Evolutionary conservation across 2,329 filamentous ascomycete species (phyloP).

Genomic region (Verticillium klebahnii): DNA sequence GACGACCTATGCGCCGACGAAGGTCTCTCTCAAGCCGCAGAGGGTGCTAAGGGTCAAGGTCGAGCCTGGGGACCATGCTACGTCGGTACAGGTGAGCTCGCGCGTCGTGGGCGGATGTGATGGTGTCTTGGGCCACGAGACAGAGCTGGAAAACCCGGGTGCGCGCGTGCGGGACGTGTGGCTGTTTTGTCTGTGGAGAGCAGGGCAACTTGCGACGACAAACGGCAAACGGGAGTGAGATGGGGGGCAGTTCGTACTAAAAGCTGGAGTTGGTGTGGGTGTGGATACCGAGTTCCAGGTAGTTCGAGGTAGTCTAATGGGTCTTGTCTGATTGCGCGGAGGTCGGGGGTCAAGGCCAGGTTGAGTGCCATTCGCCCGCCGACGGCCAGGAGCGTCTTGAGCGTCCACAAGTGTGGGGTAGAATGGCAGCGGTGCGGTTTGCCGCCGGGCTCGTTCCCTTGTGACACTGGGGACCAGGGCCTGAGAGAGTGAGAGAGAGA

Average conservation of each 20-base stretch:
- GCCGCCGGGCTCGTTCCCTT: neutral
- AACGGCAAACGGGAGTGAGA: neutral
- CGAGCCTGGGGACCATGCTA: neutral
- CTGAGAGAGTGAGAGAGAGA: neutral
- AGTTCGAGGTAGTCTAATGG: neutral
- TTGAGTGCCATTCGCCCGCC: neutral
- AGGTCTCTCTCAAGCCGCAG: neutral
- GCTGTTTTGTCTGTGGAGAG: neutral
- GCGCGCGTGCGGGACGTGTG: neutral
- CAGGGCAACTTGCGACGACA: neutral
- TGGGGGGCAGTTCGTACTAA: neutral
- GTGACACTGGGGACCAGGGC: neutral
- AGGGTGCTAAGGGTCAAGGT: neutral
- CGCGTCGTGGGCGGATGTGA: neutral
- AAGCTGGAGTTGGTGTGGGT: neutral
- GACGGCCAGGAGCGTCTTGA: neutral
- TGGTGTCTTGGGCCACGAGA: neutral
- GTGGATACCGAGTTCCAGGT: neutral
- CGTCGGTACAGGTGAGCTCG: neutral
- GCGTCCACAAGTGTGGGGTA: neutral
- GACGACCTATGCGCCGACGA: neutral
- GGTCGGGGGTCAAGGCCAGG: neutral
- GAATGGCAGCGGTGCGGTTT: neutral
- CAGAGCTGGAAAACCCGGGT: neutral
- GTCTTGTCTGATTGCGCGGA: neutral